phyloP scores from a whole-genome alignment of 2,329 filamentous ascomycete species.

The Rachicladosporium sp. region DNA sequence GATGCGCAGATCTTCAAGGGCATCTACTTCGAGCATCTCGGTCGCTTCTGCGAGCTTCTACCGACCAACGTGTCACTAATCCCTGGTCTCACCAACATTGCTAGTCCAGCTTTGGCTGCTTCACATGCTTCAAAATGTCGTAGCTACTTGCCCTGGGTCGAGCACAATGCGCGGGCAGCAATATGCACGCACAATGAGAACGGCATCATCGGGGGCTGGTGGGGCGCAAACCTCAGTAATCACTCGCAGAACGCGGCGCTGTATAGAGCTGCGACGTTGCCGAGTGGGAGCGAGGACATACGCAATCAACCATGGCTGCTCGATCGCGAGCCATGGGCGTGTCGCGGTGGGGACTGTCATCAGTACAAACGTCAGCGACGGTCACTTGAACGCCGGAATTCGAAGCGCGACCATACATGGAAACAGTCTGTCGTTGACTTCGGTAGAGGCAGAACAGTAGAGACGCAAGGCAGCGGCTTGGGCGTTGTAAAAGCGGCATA shows the following conservation, averaged over 20 bases:
- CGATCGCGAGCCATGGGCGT: slow-evolving; percentile 12
- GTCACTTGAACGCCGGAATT: too few species aligned
- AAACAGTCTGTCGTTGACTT: slow-evolving; percentile 48
- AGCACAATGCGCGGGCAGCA: slow-evolving; percentile 64
- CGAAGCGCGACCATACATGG: slow-evolving; percentile 32
- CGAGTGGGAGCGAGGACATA: slow-evolving; percentile 37
- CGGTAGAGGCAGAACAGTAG: slow-evolving; percentile 72
- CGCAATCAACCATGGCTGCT: slow-evolving; percentile 26
- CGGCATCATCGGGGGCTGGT: slow-evolving; percentile 80
- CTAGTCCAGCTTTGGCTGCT: slow-evolving; percentile 17
- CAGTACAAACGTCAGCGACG: too few species aligned
- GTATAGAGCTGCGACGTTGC: slow-evolving; percentile 19
- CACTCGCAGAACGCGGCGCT: slow-evolving; percentile 11
- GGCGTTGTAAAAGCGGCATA: slow-evolving; percentile 36
- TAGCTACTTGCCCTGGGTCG: slow-evolving; percentile 60
- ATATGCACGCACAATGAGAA: slow-evolving; percentile 52
- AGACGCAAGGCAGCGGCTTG: slow-evolving; percentile 76
- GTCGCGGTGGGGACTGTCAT: slow-evolving; percentile 6
- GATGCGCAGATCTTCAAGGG: slow-evolving; percentile 87
- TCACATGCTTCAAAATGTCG: slow-evolving; percentile 51
- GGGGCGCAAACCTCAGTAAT: slow-evolving; percentile 40
- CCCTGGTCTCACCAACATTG: slow-evolving; percentile 32
- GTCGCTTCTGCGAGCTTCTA: slow-evolving; percentile 62
- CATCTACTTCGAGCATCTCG: slow-evolving; percentile 87
- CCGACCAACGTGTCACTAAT: slow-evolving; percentile 31